Percentiles rank a stretch among this genome's conserved stretches.
phyloP scores from a whole-genome alignment of 805 yeast genomes.

The Cyberlindnera meyerae region DNA sequence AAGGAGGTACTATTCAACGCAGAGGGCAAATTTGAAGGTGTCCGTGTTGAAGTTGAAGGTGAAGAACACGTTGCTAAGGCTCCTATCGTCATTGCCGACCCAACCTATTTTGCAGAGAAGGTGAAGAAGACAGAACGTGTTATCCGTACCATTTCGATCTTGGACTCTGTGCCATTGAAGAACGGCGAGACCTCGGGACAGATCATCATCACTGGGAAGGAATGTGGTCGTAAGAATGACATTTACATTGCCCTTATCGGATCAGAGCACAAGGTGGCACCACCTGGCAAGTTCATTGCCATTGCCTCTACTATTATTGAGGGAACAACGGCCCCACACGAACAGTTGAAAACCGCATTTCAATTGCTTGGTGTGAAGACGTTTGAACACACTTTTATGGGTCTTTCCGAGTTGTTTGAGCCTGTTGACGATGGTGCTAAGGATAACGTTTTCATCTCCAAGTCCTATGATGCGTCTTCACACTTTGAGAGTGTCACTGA shows the following conservation, averaged over 20 bases:
- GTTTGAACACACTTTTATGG: conserved; percentile 62
- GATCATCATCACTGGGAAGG: conserved; percentile 94
- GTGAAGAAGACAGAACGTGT: conserved; percentile 35
- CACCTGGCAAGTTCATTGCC: conserved; percentile 86
- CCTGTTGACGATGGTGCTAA: conserved; percentile 79
- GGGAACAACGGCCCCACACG: conserved; percentile 89
- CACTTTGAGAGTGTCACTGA: conserved; percentile 96
- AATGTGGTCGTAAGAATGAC: conserved; percentile 87
- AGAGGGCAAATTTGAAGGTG: conserved; percentile 75
- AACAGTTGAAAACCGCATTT: conserved; percentile 91
- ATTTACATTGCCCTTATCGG: conserved; percentile 91
- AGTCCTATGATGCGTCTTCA: conserved; percentile 88
- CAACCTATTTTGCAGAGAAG: conserved; percentile 85
- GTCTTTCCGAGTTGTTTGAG: conserved; percentile 85
- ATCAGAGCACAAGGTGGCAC: conserved; percentile 82
- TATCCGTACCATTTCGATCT: conserved; percentile 61
- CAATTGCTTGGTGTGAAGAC: conserved; percentile 73
- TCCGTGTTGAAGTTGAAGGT: conserved; percentile 80
- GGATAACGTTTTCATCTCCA: conserved; percentile 77
- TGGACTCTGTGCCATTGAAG: conserved; percentile 82
- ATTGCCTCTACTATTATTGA: conserved; percentile 93
- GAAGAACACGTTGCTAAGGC: conserved; percentile 61
- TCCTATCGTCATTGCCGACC: conserved; percentile 93
- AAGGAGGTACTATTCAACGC: conserved; percentile 79
- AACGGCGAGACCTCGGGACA: conserved; percentile 83